These are phyloP conservation scores for Kwoniella mangroviensis DNA, from an alignment of 768 basidiomycete genomes.

Conservation along the genomic window DNA sequence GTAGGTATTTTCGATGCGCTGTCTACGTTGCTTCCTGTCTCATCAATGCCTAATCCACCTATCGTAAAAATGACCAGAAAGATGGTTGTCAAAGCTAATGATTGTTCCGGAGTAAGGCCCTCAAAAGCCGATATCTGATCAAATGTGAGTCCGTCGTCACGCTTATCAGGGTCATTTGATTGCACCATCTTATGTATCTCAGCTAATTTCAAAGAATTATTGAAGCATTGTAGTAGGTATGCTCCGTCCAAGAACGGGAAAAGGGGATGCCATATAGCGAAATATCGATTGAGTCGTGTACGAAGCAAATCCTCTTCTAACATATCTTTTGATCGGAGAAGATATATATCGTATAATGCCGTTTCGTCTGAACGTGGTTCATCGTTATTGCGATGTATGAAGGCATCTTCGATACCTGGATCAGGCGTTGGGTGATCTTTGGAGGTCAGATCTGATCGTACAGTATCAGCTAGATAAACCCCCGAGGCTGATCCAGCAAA, in stretches of 20 bases:
- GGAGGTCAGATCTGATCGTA: slow-evolving; percentile 17
- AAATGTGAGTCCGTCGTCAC: not conserved
- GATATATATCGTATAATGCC: slow-evolving; percentile 17
- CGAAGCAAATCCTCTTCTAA: slow-evolving; percentile 8
- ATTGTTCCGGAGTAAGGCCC: slow-evolving; percentile 22
- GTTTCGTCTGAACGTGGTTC: slow-evolving; percentile 7
- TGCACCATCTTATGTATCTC: not conserved
- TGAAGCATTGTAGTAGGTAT: slow-evolving; percentile 24
- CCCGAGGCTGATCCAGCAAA: slow-evolving; percentile 41
- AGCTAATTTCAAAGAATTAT: slow-evolving; percentile 20
- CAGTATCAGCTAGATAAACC: slow-evolving; percentile 36
- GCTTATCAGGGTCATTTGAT: not conserved
- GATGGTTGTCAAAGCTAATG: slow-evolving; percentile 29
- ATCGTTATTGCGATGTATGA: slow-evolving; percentile 32
- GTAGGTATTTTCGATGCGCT: not conserved
- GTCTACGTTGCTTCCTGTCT: not conserved
- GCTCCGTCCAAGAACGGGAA: slow-evolving; percentile 41
- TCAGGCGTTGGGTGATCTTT: slow-evolving; percentile 2
- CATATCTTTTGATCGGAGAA: slow-evolving; percentile 12
- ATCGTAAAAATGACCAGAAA: slow-evolving; percentile 25
- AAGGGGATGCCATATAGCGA: slow-evolving; percentile 36
- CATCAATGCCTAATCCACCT: slow-evolving; percentile 6
- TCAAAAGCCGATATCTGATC: slow-evolving; percentile 19
- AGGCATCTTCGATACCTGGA: slow-evolving; percentile 31
- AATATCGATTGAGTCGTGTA: slow-evolving; percentile 28